Base-by-base conservation (phyloP, 179 eudicot genomes). In the Heliamphora pulchella region DNA sequence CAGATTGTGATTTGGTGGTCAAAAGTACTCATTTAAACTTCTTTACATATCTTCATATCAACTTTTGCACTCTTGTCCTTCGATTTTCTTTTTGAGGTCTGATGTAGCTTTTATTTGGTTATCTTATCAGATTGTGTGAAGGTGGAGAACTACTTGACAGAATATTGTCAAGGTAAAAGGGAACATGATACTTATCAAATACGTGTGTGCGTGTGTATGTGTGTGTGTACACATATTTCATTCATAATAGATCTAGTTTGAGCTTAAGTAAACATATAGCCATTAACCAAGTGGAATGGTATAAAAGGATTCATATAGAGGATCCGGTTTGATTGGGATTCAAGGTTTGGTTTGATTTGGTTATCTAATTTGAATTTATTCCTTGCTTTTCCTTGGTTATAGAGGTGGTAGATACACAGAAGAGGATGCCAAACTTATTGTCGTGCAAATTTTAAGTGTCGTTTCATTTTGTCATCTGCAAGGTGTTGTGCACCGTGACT, bases 391-490 rank as follows among this genome's bases (percentile, higher is more conserved):
- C 31, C 31, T 31, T 31, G 31, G 31, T 31, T 31, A 31, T 31
- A 94, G 98, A 87, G 98, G 98, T 83, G 98, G 98, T 55, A 94
- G 88, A 85, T 94, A 91, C 84, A 76, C 94, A 61, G 97, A 94
- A 88, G 97, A 94, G 20, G 98, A 93, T 73, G 98, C 97, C 64
- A 94, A 90, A 83, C 63, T 66, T 64, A 91, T 94, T 80, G 68
- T 94, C 84, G 80, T 88, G 71, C 98, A 94, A 77, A 90, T 94
- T 72, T 77, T 94, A 75, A 91, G 87, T 76, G 96, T 91, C 57
- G 96, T 93, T 81, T 84, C 97, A 47, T 94, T 87, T 84, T 94
- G 93, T 85, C 98, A 94, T 87, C 88, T 94, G 78, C 97, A 94
- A 78, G 98, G 98, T 2, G 98, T 94, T 82, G 97, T 94, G 65